Evolutionary conservation across 345 rosid species (phyloP), one percentile per base, ranked within the genome.

Genomic region (Geranium brycei): DNA sequence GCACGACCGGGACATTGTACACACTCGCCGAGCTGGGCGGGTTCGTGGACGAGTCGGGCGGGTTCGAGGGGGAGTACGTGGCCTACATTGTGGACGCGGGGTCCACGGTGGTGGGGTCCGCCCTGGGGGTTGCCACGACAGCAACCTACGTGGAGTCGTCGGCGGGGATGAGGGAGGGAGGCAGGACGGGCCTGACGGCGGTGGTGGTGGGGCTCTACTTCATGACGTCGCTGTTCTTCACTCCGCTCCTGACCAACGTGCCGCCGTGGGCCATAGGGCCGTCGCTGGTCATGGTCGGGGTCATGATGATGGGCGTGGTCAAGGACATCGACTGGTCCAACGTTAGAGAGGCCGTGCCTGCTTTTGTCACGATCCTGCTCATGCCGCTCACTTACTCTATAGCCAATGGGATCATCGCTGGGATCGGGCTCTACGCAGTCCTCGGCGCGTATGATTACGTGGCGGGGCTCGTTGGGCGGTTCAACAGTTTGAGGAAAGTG

Each of bases 211-310:
- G 83, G 1, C 11, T 83, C 0, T 91, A 76, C 56, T 91, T 89
- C 76, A 71, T 83, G 5, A 17, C 68, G 1, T 84, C 98, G 1
- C 62, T 89, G 71, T 87, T 89, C 70, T 75, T 91, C 15, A 84
- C 85, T 15, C 98, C 96, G 30, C 64, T 89, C 12, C 58, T 89
- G 55, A 80, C 70, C 1, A 89, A 78, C 61, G 95, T 91, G 4
- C 98, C 98, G 5, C 85, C 89, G 7, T 91, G 96, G 98, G 98
- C 98, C 3, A 79, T 87, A 19, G 96, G 96, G 14, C 95, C 96
- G 5, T 85, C 96, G 10, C 70, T 92, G 7, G 88, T 87, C 19
- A 76, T 84, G 68, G 95, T 89, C 62, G 98, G 98, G 51, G 84
- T 86, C 64, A 64, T 87, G 95, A 92, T 84, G 96, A 89, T 87